phyloP scores from a whole-genome alignment of 1,284 basidiomycete genomes.

The Lentinus polychrous region DNA sequence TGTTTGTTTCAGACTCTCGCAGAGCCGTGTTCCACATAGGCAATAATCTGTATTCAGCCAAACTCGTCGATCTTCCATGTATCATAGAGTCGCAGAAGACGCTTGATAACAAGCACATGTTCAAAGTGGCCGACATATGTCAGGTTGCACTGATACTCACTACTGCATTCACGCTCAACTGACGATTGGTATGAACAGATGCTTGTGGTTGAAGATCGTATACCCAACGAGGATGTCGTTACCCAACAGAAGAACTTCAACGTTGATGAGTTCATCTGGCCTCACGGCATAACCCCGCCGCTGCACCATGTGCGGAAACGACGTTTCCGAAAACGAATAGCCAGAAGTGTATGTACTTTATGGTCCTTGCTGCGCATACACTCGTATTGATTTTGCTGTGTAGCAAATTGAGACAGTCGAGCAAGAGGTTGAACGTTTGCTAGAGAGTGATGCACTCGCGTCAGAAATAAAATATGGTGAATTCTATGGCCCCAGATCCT shows the following conservation, averaged over 20 bases:
- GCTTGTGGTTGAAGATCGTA: constrained; percentile 78
- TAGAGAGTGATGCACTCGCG: constrained; percentile 83
- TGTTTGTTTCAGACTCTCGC: constrained; percentile 58
- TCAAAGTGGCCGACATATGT: constrained; percentile 98
- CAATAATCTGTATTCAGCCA: constrained; percentile 78
- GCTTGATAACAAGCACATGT: constrained; percentile 92
- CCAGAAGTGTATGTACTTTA: constrained; percentile 57
- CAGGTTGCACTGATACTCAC: constrained; percentile 47
- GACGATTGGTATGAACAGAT: constrained; percentile 44
- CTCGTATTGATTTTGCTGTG: neutral
- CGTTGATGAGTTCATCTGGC: constrained; percentile 96
- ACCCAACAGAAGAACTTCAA: constrained; percentile 67
- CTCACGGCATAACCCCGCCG: constrained; percentile 94
- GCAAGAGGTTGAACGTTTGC: constrained; percentile 88
- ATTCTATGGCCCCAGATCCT: constrained; percentile 12
- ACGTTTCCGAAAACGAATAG: constrained; percentile 87
- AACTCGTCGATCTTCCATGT: constrained; percentile 94
- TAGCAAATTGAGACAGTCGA: constrained; percentile 96
- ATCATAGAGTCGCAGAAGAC: constrained; percentile 97
- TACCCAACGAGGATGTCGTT: constrained; percentile 61
- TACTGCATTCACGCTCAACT: constrained; percentile 10
- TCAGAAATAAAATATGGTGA: constrained; percentile 73
- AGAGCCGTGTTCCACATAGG: constrained; percentile 88
- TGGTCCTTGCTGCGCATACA: neutral
- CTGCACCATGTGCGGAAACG: constrained; percentile 89